Conservation (phyloP, 441 rosid genomes). For the Rhodomyrtus psidioides region DNA sequence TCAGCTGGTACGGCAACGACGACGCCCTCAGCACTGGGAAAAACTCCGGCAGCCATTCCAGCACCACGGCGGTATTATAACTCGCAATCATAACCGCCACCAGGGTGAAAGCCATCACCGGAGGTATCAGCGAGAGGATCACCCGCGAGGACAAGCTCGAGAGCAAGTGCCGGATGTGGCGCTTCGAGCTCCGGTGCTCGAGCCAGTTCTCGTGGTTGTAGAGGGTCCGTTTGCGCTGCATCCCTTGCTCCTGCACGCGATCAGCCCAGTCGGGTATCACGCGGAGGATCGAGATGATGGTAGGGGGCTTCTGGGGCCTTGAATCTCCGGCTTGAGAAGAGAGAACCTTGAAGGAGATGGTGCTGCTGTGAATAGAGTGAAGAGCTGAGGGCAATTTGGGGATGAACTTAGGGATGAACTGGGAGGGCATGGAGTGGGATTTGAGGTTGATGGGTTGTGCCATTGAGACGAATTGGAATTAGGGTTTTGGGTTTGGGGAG, state of each 20-base stretch:
- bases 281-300: conserved; percentile 31
- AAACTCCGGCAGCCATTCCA: conserved; percentile 49
- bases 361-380: conserved; percentile 14
- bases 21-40: conserved; percentile 67
- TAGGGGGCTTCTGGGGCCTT: background rate
- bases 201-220: conserved; percentile 77
- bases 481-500: conserved; percentile 15
- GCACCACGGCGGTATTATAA: conserved; percentile 62
- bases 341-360: conserved; percentile 12
- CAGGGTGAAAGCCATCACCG: conserved; percentile 62
- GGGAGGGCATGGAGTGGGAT: conserved; percentile 21
- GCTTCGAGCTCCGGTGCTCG: conserved; percentile 72
- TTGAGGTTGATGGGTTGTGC: conserved; percentile 17
- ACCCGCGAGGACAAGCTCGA: conserved; percentile 78
- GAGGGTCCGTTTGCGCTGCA: conserved; percentile 57
- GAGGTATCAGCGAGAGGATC: conserved; percentile 70
- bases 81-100: conserved; percentile 53
- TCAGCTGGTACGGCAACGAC: conserved; percentile 83
- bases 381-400: conserved; percentile 1
- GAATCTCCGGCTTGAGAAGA: conserved; percentile 6
- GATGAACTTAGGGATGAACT: conserved; percentile 9
- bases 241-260: conserved; percentile 66
- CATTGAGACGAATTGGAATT: conserved; percentile 5
- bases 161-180: conserved; percentile 71
- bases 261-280: conserved; percentile 89